Base-by-base conservation (phyloP, 2,329 filamentous ascomycete genomes). In the Colletotrichum kahawae region DNA sequence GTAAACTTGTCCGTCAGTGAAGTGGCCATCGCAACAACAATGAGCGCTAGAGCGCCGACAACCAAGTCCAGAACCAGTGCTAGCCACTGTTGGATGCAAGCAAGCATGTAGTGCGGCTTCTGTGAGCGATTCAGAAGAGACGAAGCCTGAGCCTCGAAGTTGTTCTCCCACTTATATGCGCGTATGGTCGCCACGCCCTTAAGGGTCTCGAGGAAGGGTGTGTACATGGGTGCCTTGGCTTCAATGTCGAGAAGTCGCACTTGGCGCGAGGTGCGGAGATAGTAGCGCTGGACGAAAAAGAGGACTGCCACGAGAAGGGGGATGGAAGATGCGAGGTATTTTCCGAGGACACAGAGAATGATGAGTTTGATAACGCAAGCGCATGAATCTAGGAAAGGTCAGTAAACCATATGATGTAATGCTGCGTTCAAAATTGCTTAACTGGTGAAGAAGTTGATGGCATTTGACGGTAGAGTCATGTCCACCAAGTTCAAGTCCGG, bases 51-150 rank as follows among this genome's bases (percentile, higher is more conserved):
- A 4, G 81, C 84, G 0, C 88, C 88, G 3, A 90, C 88, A 2
- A 90, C 81, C 36, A 91, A 79, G 68, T 90, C 86, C 7, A 91
- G 74, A 0, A 89, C 88, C 1, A 91, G 80, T 0, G 83, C 86
- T 3, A 91, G 82, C 89, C 89, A 91, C 51, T 87, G 82, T 71
- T 91, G 90, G 10, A 90, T 86, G 18, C 86, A 85, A 64, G 85
- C 87, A 36, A 91, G 83, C 4, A 90, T 83, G 76, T 91, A 91
- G 38, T 86, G 87, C 1, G 90, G 89, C 64, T 87, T 85, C 73
- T 91, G 89, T 0, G 89, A 88, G 4, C 82, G 80, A 65, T 91
- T 57, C 9, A 71, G 64, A 78, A 67, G 76, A 71, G 34, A 38
- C 62, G 31, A 56, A 48, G 57, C 77, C 77, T 77, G 77, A 9